Conservation (phyloP, 1,284 basidiomycete genomes). For the Austropuccinia psidii region DNA sequence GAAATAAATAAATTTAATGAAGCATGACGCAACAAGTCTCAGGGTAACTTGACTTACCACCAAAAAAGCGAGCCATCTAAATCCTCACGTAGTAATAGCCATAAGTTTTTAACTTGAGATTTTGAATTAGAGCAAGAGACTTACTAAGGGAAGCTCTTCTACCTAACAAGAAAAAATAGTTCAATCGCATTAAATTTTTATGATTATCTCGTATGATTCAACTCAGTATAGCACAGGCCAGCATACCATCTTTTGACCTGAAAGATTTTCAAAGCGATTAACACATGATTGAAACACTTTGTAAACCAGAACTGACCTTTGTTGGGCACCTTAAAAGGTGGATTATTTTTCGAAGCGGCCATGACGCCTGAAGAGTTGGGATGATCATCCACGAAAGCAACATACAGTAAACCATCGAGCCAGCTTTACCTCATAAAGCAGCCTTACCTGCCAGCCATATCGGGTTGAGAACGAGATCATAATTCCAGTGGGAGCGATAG, state of each 20-base stretch:
- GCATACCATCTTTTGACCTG: background rate
- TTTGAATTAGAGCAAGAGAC: too few relatives aligned
- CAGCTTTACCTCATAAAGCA: background rate
- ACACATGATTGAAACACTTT: background rate
- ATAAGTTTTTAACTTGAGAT: too few relatives aligned
- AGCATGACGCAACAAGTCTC: too few relatives aligned
- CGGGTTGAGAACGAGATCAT: conserved; percentile 13
- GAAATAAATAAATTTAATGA: background rate
- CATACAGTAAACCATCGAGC: background rate
- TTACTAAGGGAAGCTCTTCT: too few relatives aligned
- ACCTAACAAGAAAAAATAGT: too few relatives aligned
- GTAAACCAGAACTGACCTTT: background rate
- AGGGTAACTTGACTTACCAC: background rate
- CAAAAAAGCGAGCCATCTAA: background rate
- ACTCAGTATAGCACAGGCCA: background rate
- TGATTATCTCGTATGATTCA: background rate
- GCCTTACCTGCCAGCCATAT: conserved; percentile 13
- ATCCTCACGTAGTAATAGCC: too few relatives aligned
- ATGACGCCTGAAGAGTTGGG: conserved; percentile 1
- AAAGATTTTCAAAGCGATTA: background rate
- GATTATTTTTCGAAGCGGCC: conserved; percentile 4
- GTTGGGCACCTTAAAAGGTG: conserved; percentile 16
- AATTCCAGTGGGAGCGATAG: conserved; percentile 8
- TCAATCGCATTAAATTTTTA: background rate
- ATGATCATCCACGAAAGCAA: background rate